These are phyloP conservation scores for Russula vinacea DNA, from an alignment of 768 basidiomycete species.

Conservation along the genomic window DNA sequence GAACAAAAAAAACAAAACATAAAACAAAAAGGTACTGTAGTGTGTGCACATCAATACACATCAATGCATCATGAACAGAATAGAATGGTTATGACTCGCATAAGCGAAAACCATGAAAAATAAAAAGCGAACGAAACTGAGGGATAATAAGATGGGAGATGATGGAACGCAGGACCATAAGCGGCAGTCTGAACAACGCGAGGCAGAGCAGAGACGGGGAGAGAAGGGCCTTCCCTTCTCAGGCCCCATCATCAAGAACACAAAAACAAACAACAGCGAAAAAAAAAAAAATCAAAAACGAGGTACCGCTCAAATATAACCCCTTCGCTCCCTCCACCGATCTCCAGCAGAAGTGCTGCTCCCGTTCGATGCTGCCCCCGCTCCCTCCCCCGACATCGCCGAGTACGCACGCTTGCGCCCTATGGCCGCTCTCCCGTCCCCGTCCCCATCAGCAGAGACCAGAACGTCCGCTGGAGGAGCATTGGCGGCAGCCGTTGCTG, in stretches of 20 bases:
- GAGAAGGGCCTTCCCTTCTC: background rate
- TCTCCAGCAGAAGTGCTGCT: background rate
- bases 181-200: background rate
- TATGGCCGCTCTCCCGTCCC: background rate
- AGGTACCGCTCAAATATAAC: constrained; percentile 7
- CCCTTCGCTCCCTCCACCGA: constrained; percentile 16
- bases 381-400: constrained; percentile 7
- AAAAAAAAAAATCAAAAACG: too few species aligned
- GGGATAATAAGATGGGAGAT: background rate
- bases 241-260: background rate
- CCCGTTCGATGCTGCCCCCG: background rate
- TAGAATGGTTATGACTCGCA: background rate
- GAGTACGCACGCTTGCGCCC: constrained; percentile 26
- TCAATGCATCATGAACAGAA: background rate
- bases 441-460: background rate
- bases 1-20: background rate
- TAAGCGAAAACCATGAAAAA: too few species aligned
- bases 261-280: background rate
- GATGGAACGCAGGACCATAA: background rate
- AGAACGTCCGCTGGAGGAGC: background rate
- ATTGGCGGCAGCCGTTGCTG: background rate
- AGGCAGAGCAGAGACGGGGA: background rate
- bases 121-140: too few species aligned
- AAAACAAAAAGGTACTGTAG: background rate
- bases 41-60: background rate